Conservation (phyloP, 179 eudicot species). For the Heliamphora pulchella region DNA sequence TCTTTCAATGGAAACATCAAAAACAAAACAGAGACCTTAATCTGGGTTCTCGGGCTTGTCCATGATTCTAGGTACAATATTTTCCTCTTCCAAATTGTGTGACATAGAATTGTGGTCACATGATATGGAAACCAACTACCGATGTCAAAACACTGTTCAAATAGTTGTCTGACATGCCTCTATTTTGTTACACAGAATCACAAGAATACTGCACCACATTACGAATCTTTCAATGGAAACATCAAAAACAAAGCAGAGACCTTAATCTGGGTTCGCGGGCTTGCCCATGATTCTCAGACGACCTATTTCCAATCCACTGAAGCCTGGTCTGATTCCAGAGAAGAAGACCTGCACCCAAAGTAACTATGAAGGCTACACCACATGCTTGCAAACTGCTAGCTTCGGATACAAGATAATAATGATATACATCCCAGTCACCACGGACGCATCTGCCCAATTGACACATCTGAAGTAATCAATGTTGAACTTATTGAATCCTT, state of each 20-base stretch:
- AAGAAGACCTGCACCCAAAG: conserved; percentile 45
- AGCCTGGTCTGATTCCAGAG: conserved; percentile 63
- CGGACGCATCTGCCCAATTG: too few relatives aligned
- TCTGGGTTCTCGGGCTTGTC: conserved; percentile 35
- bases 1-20: neutral
- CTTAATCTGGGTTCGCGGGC: conserved; percentile 45
- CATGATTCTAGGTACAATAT: conserved; percentile 14
- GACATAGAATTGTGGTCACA: too few relatives aligned
- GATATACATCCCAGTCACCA: too few relatives aligned
- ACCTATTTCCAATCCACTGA: conserved; percentile 59
- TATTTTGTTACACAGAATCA: too few relatives aligned
- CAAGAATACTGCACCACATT: too few relatives aligned
- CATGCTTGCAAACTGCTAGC: neutral
- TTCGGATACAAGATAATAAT: too few relatives aligned
- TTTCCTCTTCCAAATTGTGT: too few relatives aligned
- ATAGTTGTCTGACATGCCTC: too few relatives aligned
- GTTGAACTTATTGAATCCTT: neutral
- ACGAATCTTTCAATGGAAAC: neutral
- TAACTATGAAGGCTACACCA: neutral
- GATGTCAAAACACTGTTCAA: too few relatives aligned
- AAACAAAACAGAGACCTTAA: conserved; percentile 36
- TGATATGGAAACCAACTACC: too few relatives aligned
- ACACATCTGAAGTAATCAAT: too few relatives aligned
- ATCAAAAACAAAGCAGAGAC: conserved; percentile 23
- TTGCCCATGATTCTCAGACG: conserved; percentile 26